Base-by-base conservation (phyloP, 805 yeast species). In the Schizosaccharomyces cryophilus region DNA sequence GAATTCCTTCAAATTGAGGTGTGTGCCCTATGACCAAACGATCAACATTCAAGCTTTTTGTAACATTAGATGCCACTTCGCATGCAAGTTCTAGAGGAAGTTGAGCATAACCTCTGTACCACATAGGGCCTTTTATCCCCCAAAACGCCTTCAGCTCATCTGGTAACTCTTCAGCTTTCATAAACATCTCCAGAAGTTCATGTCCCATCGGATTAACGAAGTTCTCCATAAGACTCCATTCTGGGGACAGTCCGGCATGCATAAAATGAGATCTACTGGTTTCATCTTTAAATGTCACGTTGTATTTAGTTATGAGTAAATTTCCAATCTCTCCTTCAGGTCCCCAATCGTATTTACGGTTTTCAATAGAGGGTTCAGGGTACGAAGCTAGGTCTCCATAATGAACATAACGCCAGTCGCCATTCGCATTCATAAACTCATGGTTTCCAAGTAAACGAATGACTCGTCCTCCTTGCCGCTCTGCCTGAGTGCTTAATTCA, bases 321-420 rank as follows among this genome's bases (percentile, higher is more conserved):
- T 19, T 9, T n/a, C 60, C 60, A 30, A 56, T 56, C 11, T n/a
- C 30, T 11, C 60, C 60, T 6, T 19, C n/a, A 40, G 21, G 42
- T 24, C 42, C 29, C 42, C 42, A 56, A 15, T 56, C 60, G n/a
- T 19, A 29, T 56, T 15, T 35, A 30, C 60, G 42, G 38, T 35
- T 19, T 24, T 56, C 29, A 9, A 19, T 35, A 11, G 1, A 40
- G 6, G 60, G 60, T 40, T 56, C 47, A 3, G 60, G 60, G 17
- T 38, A 56, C 9, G 60, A 56, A 2, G 9, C 47, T 9, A 31
- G n/a, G 24, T 56, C 60, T 17, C 47, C 47, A 11, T n/a, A 42
- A n/a, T 35, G 47, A 56, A 56, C 60, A 6, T 56, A 56, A 9
- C 60, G 60, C 60, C 60, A 56, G 15, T 56, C 60, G 2, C 60